A percentile compares a stretch with the other conserved stretches of the same genome.
phyloP scores from a whole-genome alignment of 768 basidiomycete species.

The Kwoniella sp. region DNA sequence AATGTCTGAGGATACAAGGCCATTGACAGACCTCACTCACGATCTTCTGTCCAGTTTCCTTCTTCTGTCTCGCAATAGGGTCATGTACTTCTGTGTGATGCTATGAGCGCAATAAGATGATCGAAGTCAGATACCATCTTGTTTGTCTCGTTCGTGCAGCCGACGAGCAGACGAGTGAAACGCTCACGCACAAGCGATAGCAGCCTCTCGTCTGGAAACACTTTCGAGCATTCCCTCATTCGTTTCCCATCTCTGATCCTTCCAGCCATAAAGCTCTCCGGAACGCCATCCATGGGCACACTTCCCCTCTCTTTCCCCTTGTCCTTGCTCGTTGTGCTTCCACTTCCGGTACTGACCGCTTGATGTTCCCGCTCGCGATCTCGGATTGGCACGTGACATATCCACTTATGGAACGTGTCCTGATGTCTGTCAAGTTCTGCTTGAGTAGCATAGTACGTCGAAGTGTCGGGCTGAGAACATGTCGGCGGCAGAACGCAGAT shows the following conservation, averaged over 20 bases:
- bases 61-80: conserved; percentile 73
- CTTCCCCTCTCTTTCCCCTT: conserved; percentile 10
- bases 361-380: conserved; percentile 56
- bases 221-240: conserved; percentile 66
- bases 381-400: conserved; percentile 81
- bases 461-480: conserved; percentile 61
- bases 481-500: conserved; percentile 81
- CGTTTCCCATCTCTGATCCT: conserved; percentile 18
- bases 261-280: conserved; percentile 31
- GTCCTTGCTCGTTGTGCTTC: conserved; percentile 4
- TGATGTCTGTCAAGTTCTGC: conserved; percentile 81
- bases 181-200: conserved; percentile 71
- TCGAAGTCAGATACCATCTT: conserved; percentile 7
- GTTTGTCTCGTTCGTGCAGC: neutral
- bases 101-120: conserved; percentile 52
- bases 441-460: conserved; percentile 68
- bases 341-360: neutral
- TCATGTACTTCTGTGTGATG: conserved; percentile 74
- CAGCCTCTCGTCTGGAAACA: conserved; percentile 80
- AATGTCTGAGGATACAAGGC: neutral
- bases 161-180: too few relatives aligned
- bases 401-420: conserved; percentile 59
- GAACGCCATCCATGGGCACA: conserved; percentile 14
- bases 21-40: too few relatives aligned
- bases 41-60: conserved; percentile 81